Percentiles rank a stretch among this genome's conserved stretches.
These are phyloP conservation scores for Henckelia pumila DNA, from an alignment of 257 asterid genomes.

Conservation along the genomic window DNA sequence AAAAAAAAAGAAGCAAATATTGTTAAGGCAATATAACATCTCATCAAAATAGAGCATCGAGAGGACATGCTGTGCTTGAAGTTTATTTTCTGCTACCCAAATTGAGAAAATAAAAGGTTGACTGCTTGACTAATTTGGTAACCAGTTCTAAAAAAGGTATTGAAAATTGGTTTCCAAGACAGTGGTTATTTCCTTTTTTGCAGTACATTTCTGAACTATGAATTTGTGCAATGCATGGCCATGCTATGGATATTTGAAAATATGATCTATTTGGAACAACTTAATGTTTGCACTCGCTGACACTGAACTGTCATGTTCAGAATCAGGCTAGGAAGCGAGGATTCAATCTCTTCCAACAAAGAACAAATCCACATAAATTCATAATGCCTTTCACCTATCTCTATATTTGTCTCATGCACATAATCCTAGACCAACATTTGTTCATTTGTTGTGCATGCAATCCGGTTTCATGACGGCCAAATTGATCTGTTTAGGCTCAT, in stretches of 20 bases:
- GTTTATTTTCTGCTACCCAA: constrained; percentile 2
- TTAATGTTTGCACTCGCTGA: not conserved
- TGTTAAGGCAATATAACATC: not conserved
- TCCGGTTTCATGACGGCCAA: not conserved
- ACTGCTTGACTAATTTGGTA: not conserved
- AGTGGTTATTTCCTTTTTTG: not conserved
- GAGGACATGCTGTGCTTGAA: not conserved
- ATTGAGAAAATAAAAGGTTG: constrained; percentile 3
- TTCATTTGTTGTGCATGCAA: constrained; percentile 4
- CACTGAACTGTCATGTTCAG: not conserved
- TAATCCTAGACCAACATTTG: constrained; percentile 1
- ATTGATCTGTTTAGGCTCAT: constrained; percentile 1
- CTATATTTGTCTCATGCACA: not conserved
- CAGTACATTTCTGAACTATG: not conserved
- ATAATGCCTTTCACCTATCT: not conserved
- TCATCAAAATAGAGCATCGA: constrained; percentile 6
- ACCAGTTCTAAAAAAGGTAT: constrained; percentile 2
- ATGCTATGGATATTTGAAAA: not conserved
- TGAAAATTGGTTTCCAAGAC: not conserved
- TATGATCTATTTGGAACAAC: not conserved
- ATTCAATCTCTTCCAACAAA: constrained; percentile 6
- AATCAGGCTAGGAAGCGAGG: not conserved
- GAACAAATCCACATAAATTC: not conserved
- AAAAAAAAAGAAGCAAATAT: too few species aligned
- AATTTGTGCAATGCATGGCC: not conserved